Evolutionary conservation across 306 rosid genomes (phyloP).

Genomic region (Senna siamea): DNA sequence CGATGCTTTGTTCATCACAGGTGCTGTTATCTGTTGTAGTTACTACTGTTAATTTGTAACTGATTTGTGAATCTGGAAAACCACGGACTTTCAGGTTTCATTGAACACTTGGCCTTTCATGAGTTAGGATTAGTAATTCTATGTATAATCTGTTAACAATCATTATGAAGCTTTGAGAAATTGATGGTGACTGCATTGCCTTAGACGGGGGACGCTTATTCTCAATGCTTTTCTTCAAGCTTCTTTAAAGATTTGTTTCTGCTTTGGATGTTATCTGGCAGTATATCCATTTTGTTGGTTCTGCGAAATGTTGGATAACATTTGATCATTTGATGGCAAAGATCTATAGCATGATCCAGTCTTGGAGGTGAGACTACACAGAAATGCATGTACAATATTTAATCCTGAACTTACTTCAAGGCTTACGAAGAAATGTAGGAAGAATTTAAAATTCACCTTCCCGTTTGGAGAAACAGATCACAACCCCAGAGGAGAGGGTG

Average conservation of each 20-base stretch:
- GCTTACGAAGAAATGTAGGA: too few species aligned
- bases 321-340: neutral
- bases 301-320: slow-evolving; percentile 1
- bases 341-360: slow-evolving; percentile 13
- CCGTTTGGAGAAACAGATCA: neutral
- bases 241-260: neutral
- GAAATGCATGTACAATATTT: neutral
- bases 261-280: neutral
- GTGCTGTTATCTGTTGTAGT: slow-evolving; percentile 42
- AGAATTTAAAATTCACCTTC: neutral
- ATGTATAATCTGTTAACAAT: slow-evolving; percentile 28
- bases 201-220: neutral
- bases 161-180: slow-evolving; percentile 16
- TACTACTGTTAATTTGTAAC: slow-evolving; percentile 47
- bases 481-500: neutral
- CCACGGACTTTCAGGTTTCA: slow-evolving; percentile 32
- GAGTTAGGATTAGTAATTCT: slow-evolving; percentile 36
- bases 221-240: neutral
- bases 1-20: slow-evolving; percentile 26
- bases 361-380: neutral
- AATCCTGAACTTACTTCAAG: too few species aligned
- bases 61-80: slow-evolving; percentile 46
- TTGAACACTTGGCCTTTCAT: slow-evolving; percentile 29
- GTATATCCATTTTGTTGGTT: neutral
- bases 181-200: slow-evolving; percentile 9